A percentile compares a stretch with the other conserved stretches of the same genome.
Conservation (phyloP, 2,329 filamentous ascomycete species). For the Pezicula radicicola region DNA sequence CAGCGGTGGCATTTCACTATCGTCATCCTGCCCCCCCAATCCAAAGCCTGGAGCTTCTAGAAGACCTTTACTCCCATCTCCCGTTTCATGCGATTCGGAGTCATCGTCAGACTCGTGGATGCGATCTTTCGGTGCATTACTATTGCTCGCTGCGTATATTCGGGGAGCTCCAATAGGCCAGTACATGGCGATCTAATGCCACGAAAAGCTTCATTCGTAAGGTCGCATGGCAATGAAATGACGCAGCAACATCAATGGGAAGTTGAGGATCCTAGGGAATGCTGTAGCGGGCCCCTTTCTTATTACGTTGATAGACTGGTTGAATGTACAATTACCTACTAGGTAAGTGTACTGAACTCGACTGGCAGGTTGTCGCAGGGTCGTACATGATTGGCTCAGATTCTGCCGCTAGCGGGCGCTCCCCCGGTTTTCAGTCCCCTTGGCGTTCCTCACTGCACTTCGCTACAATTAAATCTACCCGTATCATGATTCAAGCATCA, state of each 20-base stretch:
- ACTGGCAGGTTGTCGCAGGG: too few species aligned
- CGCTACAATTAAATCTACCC: too few species aligned
- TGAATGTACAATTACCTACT: too few species aligned
- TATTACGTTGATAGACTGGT: too few species aligned
- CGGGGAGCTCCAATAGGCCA: conserved; percentile 85
- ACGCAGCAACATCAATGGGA: conserved; percentile 7
- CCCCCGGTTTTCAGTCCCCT: too few species aligned
- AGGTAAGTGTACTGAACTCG: too few species aligned
- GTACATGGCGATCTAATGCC: conserved; percentile 64
- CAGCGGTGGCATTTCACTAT: conserved; percentile 35
- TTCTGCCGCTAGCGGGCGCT: too few species aligned
- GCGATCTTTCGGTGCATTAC: conserved; percentile 48
- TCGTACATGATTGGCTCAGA: too few species aligned
- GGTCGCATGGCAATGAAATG: conserved; percentile 27
- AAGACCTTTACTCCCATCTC: conserved; percentile 31
- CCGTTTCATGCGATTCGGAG: conserved; percentile 36
- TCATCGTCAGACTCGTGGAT: conserved; percentile 60
- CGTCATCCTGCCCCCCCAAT: conserved; percentile 23
- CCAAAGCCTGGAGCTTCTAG: conserved; percentile 22
- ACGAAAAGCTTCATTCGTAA: conserved; percentile 28
- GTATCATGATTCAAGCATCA: too few species aligned
- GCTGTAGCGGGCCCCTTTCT: too few species aligned
- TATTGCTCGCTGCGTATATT: conserved; percentile 76
- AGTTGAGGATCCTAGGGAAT: not conserved
- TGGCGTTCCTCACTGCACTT: too few species aligned